A percentile compares a stretch with the other conserved stretches of the same genome.
These are phyloP conservation scores for Heritiera littoralis DNA, from an alignment of 345 rosid genomes.

Conservation along the genomic window DNA sequence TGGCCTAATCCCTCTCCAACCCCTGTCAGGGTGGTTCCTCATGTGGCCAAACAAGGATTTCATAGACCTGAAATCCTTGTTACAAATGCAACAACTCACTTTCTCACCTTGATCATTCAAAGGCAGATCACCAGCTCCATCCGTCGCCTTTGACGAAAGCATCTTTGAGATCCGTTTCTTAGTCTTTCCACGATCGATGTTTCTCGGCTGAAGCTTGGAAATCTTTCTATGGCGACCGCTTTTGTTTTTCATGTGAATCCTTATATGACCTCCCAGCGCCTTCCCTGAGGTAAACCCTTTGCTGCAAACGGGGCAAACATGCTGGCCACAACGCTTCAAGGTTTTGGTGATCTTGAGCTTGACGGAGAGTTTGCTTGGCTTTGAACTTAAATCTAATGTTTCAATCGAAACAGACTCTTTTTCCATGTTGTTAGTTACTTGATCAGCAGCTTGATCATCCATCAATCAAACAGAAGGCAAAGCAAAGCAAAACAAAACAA, in stretches of 20 bases:
- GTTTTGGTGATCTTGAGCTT: conserved; percentile 9
- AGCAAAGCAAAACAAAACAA: neutral
- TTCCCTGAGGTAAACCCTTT: conserved; percentile 44
- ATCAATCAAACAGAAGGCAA: neutral
- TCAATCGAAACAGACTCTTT: neutral
- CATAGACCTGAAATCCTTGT: conserved; percentile 41
- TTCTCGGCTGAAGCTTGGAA: conserved; percentile 7
- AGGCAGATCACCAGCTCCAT: neutral
- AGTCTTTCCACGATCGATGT: neutral
- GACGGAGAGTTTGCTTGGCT: neutral
- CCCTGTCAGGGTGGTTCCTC: conserved; percentile 76
- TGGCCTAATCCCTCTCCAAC: conserved; percentile 62
- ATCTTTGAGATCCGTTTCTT: neutral
- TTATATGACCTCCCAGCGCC: conserved; percentile 47
- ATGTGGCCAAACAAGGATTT: conserved; percentile 75
- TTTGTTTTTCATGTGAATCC: conserved; percentile 34
- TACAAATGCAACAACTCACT: conserved; percentile 41
- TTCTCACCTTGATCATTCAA: conserved; percentile 1
- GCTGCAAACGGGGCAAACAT: conserved; percentile 36
- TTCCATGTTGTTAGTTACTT: neutral
- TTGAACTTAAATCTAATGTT: neutral
- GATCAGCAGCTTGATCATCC: neutral
- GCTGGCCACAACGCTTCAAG: conserved; percentile 10
- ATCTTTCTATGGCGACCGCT: neutral
- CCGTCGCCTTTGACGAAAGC: neutral